Conservation (phyloP, 2,329 filamentous ascomycete genomes). For the Trichophyton mentagrophytes region DNA sequence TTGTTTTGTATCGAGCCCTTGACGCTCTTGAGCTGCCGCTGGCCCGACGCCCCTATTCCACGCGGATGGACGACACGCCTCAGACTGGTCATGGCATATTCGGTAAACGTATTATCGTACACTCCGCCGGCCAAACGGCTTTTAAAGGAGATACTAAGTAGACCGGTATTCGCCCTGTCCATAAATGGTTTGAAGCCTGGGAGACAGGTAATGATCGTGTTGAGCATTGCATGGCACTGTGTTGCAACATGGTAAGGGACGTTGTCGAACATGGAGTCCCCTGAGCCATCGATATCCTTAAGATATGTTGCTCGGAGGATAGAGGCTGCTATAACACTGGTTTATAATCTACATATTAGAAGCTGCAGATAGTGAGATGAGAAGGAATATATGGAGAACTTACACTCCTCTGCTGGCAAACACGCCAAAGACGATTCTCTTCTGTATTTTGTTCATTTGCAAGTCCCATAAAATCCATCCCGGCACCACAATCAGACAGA, state of each 20-base stretch:
- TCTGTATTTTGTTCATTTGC: not conserved
- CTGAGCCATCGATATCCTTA: not conserved
- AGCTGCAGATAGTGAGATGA: not conserved
- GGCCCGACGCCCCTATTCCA: not conserved
- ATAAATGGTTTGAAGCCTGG: slow-evolving; percentile 1
- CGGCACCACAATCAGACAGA: not conserved
- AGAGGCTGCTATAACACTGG: not conserved
- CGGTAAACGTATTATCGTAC: not conserved
- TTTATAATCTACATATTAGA: not conserved
- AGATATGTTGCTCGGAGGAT: not conserved
- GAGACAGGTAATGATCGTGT: not conserved
- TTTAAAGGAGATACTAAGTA: slow-evolving; percentile 1
- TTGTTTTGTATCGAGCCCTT: not conserved
- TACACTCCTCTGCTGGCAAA: not conserved
- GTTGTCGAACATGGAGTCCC: not conserved
- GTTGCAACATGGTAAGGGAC: not conserved
- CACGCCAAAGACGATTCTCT: not conserved
- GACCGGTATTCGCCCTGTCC: slow-evolving; percentile 1
- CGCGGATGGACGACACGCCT: not conserved
- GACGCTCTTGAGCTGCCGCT: not conserved
- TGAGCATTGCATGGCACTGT: not conserved
- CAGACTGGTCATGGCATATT: not conserved
- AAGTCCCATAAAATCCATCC: slow-evolving; percentile 2
- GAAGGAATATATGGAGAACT: not conserved
- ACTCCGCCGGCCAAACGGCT: not conserved